Evolutionary conservation across 2,329 filamentous ascomycete species (phyloP).

Genomic region (Colletotrichum noveboracense): DNA sequence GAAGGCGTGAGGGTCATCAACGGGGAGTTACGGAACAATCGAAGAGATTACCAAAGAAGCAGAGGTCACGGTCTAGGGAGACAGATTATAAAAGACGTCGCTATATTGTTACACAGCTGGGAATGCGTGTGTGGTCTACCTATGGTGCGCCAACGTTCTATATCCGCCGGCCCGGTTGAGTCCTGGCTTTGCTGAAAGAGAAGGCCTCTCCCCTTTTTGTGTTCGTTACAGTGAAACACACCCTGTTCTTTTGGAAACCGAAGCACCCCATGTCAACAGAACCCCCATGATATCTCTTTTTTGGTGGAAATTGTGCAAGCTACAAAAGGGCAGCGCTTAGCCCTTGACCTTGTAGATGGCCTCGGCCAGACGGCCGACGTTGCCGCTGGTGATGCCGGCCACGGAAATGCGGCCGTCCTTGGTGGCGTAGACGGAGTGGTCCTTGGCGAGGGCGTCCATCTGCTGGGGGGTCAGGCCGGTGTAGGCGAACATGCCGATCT

Average conservation of each 20-base stretch:
- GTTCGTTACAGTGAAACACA: not conserved
- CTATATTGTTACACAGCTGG: constrained; percentile 19
- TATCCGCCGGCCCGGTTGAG: not conserved
- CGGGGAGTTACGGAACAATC: not conserved
- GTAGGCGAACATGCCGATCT: constrained; percentile 99
- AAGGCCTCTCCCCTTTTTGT: constrained; percentile 7
- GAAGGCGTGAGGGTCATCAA: not conserved
- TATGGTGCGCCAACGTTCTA: constrained; percentile 10
- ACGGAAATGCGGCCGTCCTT: constrained; percentile 89
- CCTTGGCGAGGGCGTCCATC: constrained; percentile 90
- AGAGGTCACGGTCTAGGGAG: not conserved
- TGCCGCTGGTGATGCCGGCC: constrained; percentile 80
- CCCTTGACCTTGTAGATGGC: constrained; percentile 85
- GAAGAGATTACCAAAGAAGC: not conserved
- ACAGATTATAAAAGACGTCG: not conserved
- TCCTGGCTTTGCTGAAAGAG: not conserved
- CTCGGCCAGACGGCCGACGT: constrained; percentile 81
- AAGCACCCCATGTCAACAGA: not conserved
- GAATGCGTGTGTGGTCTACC: constrained; percentile 8
- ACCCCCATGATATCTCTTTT: not conserved
- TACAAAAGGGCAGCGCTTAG: constrained; percentile 35
- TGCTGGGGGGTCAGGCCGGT: constrained; percentile 90
- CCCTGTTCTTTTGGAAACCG: not conserved
- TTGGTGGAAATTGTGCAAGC: not conserved
- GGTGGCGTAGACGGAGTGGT: constrained; percentile 97